Evolutionary conservation across 2,329 filamentous ascomycete genomes (phyloP).

Genomic region (Diaporthe helianthi): DNA sequence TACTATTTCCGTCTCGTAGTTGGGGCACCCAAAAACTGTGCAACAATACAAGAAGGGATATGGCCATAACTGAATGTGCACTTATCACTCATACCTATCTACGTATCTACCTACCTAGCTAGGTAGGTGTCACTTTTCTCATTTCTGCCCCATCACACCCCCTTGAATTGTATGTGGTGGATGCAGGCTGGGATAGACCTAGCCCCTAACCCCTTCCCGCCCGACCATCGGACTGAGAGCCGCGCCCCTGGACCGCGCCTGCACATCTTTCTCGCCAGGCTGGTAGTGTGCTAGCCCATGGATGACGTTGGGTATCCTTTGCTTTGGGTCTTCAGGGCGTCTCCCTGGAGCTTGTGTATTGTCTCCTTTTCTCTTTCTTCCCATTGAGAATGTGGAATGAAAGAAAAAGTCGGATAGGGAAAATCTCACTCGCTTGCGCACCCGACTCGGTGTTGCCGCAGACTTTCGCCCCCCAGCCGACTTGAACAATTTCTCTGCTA

Average conservation of each 20-base stretch:
- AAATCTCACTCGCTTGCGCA: background rate
- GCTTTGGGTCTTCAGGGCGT: background rate
- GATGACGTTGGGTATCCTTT: background rate
- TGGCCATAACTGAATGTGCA: too few relatives aligned
- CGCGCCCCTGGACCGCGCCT: slow-evolving; percentile 11
- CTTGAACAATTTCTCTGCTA: slow-evolving; percentile 6
- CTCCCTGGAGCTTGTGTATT: too few relatives aligned
- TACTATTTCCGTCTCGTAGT: background rate
- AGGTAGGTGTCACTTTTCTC: too few relatives aligned
- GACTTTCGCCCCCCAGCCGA: background rate
- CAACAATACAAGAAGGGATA: background rate
- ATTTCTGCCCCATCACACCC: background rate
- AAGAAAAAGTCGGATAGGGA: background rate
- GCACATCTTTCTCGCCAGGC: slow-evolving; percentile 16
- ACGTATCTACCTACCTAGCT: too few relatives aligned
- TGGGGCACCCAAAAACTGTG: background rate
- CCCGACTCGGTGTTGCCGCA: slow-evolving; percentile 16
- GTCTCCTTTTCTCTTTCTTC: background rate
- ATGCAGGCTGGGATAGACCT: slow-evolving; percentile 7
- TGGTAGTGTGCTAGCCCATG: background rate
- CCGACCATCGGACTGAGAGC: background rate
- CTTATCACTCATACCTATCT: too few relatives aligned
- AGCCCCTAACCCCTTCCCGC: background rate
- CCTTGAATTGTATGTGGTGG: background rate
- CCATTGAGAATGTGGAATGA: background rate